Base-by-base conservation (phyloP, 2,329 filamentous ascomycete species). In the Colletotrichum spinosum region DNA sequence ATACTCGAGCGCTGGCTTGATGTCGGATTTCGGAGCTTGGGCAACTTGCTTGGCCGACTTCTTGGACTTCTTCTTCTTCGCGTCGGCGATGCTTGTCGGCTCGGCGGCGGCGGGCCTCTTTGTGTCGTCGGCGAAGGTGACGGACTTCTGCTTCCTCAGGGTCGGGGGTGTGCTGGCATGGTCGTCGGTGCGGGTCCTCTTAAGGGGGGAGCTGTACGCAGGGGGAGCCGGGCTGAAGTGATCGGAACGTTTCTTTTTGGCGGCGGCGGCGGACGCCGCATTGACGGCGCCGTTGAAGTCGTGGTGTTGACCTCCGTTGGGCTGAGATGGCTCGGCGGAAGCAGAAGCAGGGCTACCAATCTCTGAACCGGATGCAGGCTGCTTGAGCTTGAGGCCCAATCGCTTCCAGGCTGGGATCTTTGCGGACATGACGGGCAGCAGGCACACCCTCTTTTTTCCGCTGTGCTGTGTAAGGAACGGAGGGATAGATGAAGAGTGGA, bases 1-100 rank as follows among this genome's bases (percentile, higher is more conserved):
- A 75, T 97, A 97, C 57, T 87, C 84, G 13, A 97, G 83, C 63
- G 93, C 90, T 12, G 90, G 86, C 51, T 87, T 84, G 60, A 89
- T 78, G 67, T 87, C 83, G 55, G 72, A 67, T 44, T 68, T 57
- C 46, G 77, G 70, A 69, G 79, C 79, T 73, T 81, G 80, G 8
- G 46, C 54, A 37, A 75, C 69, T 42, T 75, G 73, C 66, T 78
- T 78, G 61, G 81, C 79, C 67, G 71, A 68, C 70, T 78, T 78
- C 48, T 65, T 67, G 49, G 35, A 63, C 67, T 78, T 75, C 68
- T 75, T 77, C 65, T 74, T 72, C 67, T 77, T 74, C 59, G 54
- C 39, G 25, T 59, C 66, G 58, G 66, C 58, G 25, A 57, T 55
- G 45, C 54, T 68, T 55, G 44, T 68, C 53, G 51, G 37, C 57